phyloP scores from a whole-genome alignment of 2,329 filamentous ascomycete species.

The Alternaria tenuissima region DNA sequence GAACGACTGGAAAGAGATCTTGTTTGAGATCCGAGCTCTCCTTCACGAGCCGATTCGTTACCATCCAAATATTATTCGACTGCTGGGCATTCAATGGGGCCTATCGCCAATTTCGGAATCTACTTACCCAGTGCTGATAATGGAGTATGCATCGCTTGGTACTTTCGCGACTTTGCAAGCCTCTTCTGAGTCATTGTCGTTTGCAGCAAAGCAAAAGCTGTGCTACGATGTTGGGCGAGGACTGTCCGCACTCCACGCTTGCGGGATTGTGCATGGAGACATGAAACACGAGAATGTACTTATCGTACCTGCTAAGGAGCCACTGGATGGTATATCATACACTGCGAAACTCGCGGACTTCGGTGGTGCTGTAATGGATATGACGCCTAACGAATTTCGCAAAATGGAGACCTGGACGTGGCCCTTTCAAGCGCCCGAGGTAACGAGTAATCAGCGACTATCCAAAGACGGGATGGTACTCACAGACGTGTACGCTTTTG shows the following conservation, averaged over 20 bases:
- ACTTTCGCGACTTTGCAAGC: conserved; percentile 14
- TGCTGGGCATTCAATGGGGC: conserved; percentile 13
- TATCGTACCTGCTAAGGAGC: conserved; percentile 4
- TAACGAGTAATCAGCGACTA: not conserved
- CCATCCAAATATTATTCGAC: not conserved
- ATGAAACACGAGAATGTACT: conserved; percentile 25
- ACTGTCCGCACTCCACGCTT: conserved; percentile 15
- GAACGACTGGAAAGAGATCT: not conserved
- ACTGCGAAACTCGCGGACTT: not conserved
- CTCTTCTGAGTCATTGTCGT: conserved; percentile 4
- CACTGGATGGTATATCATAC: not conserved
- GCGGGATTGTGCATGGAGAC: conserved; percentile 21
- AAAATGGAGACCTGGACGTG: not conserved
- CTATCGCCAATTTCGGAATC: conserved; percentile 7
- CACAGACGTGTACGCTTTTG: conserved; percentile 21
- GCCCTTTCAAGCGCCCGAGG: conserved; percentile 19
- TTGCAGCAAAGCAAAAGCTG: conserved; percentile 16
- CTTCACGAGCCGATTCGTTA: not conserved
- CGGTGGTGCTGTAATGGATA: conserved; percentile 21
- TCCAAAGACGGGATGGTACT: conserved; percentile 8
- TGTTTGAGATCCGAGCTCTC: not conserved
- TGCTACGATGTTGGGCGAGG: conserved; percentile 19
- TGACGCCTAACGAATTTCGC: not conserved
- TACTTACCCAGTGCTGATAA: conserved; percentile 15
- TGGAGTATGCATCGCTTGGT: conserved; percentile 19